Conservation (phyloP, 2,329 filamentous ascomycete species). For the Ophiostoma fasciatum region DNA sequence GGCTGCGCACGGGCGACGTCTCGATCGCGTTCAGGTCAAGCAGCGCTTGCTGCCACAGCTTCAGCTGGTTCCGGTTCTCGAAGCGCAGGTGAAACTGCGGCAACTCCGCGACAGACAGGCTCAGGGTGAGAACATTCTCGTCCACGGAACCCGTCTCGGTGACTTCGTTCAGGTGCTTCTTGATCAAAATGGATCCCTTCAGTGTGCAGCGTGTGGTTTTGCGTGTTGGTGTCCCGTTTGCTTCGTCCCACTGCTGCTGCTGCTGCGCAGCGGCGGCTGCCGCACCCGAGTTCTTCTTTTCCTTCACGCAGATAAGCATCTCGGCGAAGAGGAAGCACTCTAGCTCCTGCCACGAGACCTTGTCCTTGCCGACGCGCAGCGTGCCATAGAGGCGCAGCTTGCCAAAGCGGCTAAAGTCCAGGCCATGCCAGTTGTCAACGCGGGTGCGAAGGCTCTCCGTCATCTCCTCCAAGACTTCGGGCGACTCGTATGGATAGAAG, state of each 20-base stretch:
- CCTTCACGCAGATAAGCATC: slow-evolving; percentile 99
- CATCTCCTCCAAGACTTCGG: slow-evolving; percentile 66
- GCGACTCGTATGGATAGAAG: slow-evolving; percentile 58
- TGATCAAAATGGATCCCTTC: slow-evolving; percentile 95
- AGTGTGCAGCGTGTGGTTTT: slow-evolving; percentile 69
- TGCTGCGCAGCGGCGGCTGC: slow-evolving; percentile 18
- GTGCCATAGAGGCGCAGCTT: slow-evolving; percentile 81
- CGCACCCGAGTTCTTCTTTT: slow-evolving; percentile 54
- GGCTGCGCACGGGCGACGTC: slow-evolving; percentile 44
- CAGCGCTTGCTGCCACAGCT: slow-evolving; percentile 79
- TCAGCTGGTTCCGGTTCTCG: slow-evolving; percentile 66
- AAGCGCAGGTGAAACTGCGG: slow-evolving; percentile 92
- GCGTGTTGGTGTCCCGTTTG: slow-evolving; percentile 29
- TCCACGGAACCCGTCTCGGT: slow-evolving; percentile 55
- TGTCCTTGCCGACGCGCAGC: slow-evolving; percentile 89
- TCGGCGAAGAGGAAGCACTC: slow-evolving; percentile 95
- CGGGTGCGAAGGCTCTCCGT: slow-evolving; percentile 70
- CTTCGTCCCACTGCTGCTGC: slow-evolving; percentile 52
- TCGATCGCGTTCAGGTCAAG: slow-evolving; percentile 68
- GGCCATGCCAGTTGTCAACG: slow-evolving; percentile 97
- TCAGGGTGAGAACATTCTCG: slow-evolving; percentile 75
- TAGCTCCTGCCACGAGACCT: slow-evolving; percentile 90
- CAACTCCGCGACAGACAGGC: slow-evolving; percentile 78
- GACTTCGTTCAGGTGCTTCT: slow-evolving; percentile 90
- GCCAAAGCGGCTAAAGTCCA: slow-evolving; percentile 88